Percentiles rank a stretch among this genome's conserved stretches.
Conservation (phyloP, 2,329 filamentous ascomycete species). For the Beauveria varroae region DNA sequence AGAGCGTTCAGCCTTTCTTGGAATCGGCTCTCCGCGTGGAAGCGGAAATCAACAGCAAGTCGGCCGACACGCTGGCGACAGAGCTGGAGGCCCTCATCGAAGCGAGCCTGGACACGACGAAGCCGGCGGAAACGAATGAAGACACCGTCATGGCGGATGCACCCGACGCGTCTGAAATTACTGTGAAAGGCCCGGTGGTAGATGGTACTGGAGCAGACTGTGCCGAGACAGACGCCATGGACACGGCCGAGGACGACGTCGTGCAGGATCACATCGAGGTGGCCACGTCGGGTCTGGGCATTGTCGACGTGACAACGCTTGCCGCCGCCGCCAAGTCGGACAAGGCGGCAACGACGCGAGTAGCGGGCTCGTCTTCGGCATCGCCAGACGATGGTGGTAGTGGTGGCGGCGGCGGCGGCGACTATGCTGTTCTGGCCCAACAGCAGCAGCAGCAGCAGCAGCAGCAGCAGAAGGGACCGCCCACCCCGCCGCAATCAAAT, state of each 20-base stretch:
- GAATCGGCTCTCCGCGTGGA: slow-evolving; percentile 73
- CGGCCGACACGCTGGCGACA: slow-evolving; percentile 61
- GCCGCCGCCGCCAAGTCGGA: slow-evolving; percentile 11
- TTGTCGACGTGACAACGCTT: slow-evolving; percentile 15
- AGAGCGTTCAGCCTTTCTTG: slow-evolving; percentile 68
- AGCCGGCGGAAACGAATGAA: slow-evolving; percentile 25
- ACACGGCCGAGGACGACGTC: slow-evolving; percentile 30
- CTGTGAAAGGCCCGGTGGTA: slow-evolving; percentile 29
- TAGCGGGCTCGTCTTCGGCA: slow-evolving; percentile 28
- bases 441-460: neutral
- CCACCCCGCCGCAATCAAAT: slow-evolving; percentile 61
- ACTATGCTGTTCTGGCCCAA: slow-evolving; percentile 27
- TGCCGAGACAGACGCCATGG: slow-evolving; percentile 26
- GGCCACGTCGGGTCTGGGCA: slow-evolving; percentile 33
- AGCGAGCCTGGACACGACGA: slow-evolving; percentile 52
- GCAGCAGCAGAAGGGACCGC: slow-evolving; percentile 32
- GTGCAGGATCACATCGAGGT: slow-evolving; percentile 37
- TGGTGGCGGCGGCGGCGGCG: slow-evolving; percentile 28
- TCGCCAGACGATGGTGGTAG: slow-evolving; percentile 43
- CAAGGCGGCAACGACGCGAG: slow-evolving; percentile 16
- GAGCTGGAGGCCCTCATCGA: slow-evolving; percentile 70
- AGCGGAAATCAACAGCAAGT: slow-evolving; percentile 66
- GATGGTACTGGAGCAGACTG: slow-evolving; percentile 20
- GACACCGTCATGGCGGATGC: slow-evolving; percentile 47
- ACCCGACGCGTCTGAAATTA: slow-evolving; percentile 37